Percentiles rank a stretch among this genome's conserved stretches.
These are phyloP conservation scores for Baorangia bicolor DNA, from an alignment of 768 basidiomycete species.

Conservation along the genomic window DNA sequence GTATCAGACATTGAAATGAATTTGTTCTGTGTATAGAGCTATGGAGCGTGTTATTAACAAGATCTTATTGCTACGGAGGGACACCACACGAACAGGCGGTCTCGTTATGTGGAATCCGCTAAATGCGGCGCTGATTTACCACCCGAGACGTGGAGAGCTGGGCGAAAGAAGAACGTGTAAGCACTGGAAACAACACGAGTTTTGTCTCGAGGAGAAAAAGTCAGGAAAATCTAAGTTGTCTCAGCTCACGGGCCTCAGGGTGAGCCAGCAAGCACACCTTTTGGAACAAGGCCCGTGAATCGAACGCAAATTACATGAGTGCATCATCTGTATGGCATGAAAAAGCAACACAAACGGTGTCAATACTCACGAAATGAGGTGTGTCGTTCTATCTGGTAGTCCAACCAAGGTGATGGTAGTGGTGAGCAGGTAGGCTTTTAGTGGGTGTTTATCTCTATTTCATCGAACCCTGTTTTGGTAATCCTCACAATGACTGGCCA, in stretches of 20 bases:
- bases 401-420: not conserved
- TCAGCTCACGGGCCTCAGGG: conserved; percentile 70
- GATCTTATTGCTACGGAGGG: conserved; percentile 8
- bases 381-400: not conserved
- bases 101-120: conserved; percentile 4
- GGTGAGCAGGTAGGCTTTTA: not conserved
- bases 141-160: not conserved
- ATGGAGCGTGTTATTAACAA: conserved; percentile 17
- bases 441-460: conserved; percentile 19
- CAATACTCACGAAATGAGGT: conserved; percentile 15
- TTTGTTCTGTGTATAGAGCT: conserved; percentile 12
- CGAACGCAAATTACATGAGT: conserved; percentile 90
- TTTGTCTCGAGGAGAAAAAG: not conserved
- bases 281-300: conserved; percentile 59
- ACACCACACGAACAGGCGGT: conserved; percentile 11
- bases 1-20: conserved; percentile 29
- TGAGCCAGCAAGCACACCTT: conserved; percentile 74
- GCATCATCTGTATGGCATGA: conserved; percentile 45
- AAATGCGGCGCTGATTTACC: not conserved
- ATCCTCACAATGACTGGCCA: not conserved
- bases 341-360: not conserved
- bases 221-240: conserved; percentile 62
- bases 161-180: conserved; percentile 4
- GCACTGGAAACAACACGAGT: not conserved
- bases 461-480: not conserved